Percentiles rank a stretch among this genome's conserved stretches.
phyloP scores from a whole-genome alignment of 1,284 basidiomycete genomes.

The Bjerkandera adusta region DNA sequence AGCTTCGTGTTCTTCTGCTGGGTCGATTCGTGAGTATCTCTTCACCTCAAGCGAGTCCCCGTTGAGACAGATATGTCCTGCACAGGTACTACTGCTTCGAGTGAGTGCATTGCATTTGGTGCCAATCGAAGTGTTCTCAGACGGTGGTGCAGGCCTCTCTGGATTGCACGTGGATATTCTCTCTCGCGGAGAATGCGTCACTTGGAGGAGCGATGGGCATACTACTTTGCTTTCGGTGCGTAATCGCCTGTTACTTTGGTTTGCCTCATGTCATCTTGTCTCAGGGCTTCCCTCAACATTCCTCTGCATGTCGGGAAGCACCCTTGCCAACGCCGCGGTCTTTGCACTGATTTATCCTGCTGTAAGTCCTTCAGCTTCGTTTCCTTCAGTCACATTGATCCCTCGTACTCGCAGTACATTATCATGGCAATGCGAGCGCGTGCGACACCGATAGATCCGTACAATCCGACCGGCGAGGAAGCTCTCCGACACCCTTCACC shows the following conservation, averaged over 20 bases:
- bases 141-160: slow-evolving; percentile 56
- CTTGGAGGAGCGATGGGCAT: slow-evolving; percentile 84
- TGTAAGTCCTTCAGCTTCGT: slow-evolving; percentile 40
- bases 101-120: slow-evolving; percentile 41
- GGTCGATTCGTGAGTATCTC: slow-evolving; percentile 80
- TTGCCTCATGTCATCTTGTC: not conserved
- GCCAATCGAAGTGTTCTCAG: not conserved
- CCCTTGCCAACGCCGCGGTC: slow-evolving; percentile 71
- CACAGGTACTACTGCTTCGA: slow-evolving; percentile 85
- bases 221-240: slow-evolving; percentile 78
- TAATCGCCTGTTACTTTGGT: not conserved
- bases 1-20: slow-evolving; percentile 78
- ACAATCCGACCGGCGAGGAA: slow-evolving; percentile 50
- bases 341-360: slow-evolving; percentile 79
- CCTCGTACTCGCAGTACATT: slow-evolving; percentile 51
- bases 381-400: slow-evolving; percentile 12
- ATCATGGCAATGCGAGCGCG: slow-evolving; percentile 75
- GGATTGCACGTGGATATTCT: slow-evolving; percentile 71
- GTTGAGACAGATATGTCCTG: slow-evolving; percentile 8
- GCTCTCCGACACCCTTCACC: slow-evolving; percentile 63
- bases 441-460: slow-evolving; percentile 67
- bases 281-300: slow-evolving; percentile 62
- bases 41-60: slow-evolving; percentile 7
- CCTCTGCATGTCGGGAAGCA: slow-evolving; percentile 67
- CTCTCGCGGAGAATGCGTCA: slow-evolving; percentile 66